A percentile compares a stretch with the other conserved stretches of the same genome.
Conservation (phyloP, 192 early-diverging fungal species). For the Backusella australiensis region DNA sequence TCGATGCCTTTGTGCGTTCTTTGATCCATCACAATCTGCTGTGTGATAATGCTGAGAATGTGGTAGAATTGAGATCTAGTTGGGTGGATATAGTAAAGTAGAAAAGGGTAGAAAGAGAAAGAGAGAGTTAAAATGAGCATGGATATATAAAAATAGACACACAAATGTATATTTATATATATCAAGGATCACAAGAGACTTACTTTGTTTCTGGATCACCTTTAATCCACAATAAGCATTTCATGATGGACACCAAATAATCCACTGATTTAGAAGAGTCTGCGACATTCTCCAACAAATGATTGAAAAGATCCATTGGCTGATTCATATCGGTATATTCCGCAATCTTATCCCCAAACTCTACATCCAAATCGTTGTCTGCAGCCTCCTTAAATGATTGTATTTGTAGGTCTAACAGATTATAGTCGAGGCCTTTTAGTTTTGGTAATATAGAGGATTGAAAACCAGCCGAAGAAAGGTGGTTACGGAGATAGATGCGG, state of each 20-base stretch:
- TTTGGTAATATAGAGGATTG: conserved; percentile 56
- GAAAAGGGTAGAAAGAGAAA: not conserved
- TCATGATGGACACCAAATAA: conserved; percentile 64
- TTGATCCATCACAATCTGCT: conserved; percentile 78
- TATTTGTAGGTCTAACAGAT: conserved; percentile 32
- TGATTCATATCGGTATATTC: conserved; percentile 63
- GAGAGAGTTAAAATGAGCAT: not conserved
- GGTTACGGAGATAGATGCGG: conserved; percentile 69
- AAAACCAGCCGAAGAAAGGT: conserved; percentile 66
- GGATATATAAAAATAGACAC: not conserved
- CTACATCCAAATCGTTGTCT: conserved; percentile 30
- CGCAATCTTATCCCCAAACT: conserved; percentile 48
- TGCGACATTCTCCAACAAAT: conserved; percentile 59
- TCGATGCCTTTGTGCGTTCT: conserved; percentile 42
- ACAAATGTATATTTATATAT: not conserved
- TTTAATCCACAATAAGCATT: conserved; percentile 67
- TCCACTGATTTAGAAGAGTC: conserved; percentile 61
- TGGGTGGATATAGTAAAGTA: not conserved
- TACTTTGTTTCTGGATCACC: conserved; percentile 68
- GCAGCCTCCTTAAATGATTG: conserved; percentile 18
- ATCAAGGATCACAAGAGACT: not conserved
- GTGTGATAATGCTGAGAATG: conserved; percentile 68
- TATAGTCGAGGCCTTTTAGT: conserved; percentile 47
- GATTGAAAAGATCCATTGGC: conserved; percentile 66
- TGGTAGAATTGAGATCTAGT: conserved; percentile 69